These are phyloP conservation scores for Rhynchospora tenuis DNA, from an alignment of 176 grass and related monocot genomes.

Conservation along the genomic window DNA sequence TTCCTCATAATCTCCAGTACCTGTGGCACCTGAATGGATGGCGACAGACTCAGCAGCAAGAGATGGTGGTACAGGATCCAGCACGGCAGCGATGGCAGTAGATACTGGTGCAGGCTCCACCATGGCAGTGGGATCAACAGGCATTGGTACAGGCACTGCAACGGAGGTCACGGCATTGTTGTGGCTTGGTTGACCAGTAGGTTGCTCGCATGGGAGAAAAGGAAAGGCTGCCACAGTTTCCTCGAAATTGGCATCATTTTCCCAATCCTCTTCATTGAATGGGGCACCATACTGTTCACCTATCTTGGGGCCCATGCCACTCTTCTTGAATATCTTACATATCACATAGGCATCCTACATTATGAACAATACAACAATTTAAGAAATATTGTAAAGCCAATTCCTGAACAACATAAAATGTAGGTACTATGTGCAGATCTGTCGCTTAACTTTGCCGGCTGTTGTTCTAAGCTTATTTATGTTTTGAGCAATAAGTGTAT, in stretches of 20 bases:
- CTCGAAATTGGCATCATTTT: slow-evolving; percentile 35
- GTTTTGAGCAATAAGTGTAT: no score
- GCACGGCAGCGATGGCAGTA: not conserved
- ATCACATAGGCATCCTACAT: slow-evolving; percentile 68
- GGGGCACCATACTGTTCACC: slow-evolving; percentile 90
- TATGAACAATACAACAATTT: not conserved
- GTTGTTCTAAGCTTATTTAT: not conserved
- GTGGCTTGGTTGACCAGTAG: not conserved
- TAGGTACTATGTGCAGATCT: not conserved
- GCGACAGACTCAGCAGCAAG: not conserved
- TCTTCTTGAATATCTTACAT: slow-evolving; percentile 95
- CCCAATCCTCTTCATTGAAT: slow-evolving; percentile 82
- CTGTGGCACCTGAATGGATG: not conserved
- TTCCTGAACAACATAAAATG: not conserved
- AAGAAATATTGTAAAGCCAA: not conserved
- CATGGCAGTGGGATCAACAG: not conserved
- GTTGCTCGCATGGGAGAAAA: slow-evolving; percentile 10
- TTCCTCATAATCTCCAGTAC: not conserved
- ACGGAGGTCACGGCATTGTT: not conserved
- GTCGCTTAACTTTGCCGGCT: not conserved
- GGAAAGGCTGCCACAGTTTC: not conserved
- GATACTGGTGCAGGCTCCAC: not conserved
- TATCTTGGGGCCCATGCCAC: slow-evolving; percentile 78
- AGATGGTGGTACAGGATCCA: not conserved
- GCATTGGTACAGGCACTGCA: not conserved